Base-by-base conservation (phyloP, 352 stramenopile genomes). In the Globisporangium uncinulatum region DNA sequence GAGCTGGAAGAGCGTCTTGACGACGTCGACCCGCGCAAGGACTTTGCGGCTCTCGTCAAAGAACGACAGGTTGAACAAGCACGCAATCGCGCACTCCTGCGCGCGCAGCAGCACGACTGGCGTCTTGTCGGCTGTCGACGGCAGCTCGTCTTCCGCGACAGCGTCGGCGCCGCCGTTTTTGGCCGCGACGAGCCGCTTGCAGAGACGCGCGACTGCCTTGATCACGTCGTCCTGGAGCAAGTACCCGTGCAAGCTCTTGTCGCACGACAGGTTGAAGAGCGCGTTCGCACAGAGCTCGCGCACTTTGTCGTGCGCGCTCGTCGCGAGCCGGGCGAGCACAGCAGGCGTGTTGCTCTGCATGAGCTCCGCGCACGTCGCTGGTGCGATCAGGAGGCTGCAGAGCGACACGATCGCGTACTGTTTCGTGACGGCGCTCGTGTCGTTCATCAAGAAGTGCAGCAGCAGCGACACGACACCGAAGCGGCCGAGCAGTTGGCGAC, bases 1-100 rank as follows among this genome's bases (percentile, higher is more conserved):
- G 24, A 92, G 73, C 48, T 71, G 67, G 51, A 75, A 71, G 4
- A 92, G 62, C 24, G 74, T 89, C 42, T 80, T 71, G 36, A 94
- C 72, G 4, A 79, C 62, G 37, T 89, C 73, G 14, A 83, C 71
- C 44, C 67, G 76, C 9, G 92, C 61, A 17, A 95, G 52, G 3
- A 80, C 65, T 44, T 85, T 76, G 50, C 82, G 69, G 21, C 79
- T 90, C 19, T 86, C 71, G 14, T 74, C 57, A 21, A 82, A 76
- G 54, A 90, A 91, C 34, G 85, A 90, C 11, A 96, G 59, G 49
- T 94, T 92, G 49, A 89, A 87, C 21, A 89, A 63, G 66, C 80
- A 94, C 36, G 75, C 64, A 19, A 91, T 62, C 1, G 83, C 83
- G 52, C 82, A 92, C 45, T 91, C 79, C 47, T 94, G 81, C 49